Percentiles rank a stretch among this genome's conserved stretches.
Conservation (phyloP, 495 filamentous ascomycete species). For the Tuber melanosporum region DNA sequence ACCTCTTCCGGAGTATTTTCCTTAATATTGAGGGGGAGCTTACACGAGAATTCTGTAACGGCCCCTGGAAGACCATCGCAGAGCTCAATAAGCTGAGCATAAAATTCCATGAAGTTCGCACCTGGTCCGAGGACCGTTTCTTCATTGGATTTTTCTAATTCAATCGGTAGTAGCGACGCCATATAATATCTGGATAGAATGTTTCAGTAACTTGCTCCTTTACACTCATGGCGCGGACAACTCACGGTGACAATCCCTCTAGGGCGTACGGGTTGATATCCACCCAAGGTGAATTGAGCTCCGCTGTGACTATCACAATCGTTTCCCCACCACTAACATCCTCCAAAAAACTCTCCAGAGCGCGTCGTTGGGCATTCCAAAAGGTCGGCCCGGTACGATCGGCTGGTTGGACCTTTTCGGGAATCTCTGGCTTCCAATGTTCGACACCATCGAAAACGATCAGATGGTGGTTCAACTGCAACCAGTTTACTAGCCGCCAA, state of each 20-base stretch:
- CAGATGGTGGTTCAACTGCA: background rate
- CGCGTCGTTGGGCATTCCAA: background rate
- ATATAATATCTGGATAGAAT: background rate
- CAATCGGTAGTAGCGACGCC: background rate
- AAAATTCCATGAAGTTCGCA: background rate
- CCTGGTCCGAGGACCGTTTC: background rate
- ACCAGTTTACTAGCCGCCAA: background rate
- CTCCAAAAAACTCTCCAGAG: background rate
- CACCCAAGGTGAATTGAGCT: background rate
- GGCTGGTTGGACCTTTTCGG: background rate
- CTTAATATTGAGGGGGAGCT: background rate
- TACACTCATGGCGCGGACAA: background rate
- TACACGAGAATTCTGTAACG: background rate
- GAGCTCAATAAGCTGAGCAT: background rate
- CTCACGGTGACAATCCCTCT: background rate
- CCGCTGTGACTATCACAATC: background rate
- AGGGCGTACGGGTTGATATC: background rate
- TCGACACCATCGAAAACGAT: conserved; percentile 16
- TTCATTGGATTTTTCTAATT: background rate
- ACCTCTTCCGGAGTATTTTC: background rate
- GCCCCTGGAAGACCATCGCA: background rate
- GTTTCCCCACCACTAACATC: background rate
- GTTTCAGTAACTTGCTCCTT: background rate
- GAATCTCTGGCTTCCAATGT: background rate
- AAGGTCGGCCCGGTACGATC: background rate